Evolutionary conservation across 2,329 filamentous ascomycete species (phyloP), one percentile per base, ranked within the genome.

Genomic region (Talaromyces sp.): DNA sequence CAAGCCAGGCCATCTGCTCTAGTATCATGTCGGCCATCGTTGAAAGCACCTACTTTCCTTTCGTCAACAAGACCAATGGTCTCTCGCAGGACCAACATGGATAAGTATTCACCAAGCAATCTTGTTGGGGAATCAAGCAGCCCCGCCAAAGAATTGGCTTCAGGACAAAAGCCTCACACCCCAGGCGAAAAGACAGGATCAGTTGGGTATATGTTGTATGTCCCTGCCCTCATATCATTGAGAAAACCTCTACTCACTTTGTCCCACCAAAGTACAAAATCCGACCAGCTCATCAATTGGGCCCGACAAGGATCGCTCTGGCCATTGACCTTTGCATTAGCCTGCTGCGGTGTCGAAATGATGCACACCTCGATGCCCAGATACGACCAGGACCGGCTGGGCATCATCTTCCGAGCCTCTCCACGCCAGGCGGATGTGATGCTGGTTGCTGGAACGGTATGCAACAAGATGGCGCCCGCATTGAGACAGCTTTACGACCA

Each of bases 401-500:
- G 91, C 65, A 95, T 96, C 73, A 95, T 96, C 74, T 96, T 95
- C 84, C 88, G 91, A 68, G 91, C 90, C 61, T 93, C 90, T 14
- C 91, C 91, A 1, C 88, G 91, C 65, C 91, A 96, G 77, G 90
- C 90, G 63, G 91, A 96, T 76, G 89, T 96, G 66, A 95, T 96
- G 91, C 95, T 96, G 70, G 91, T 96, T 24, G 91, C 92, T 27
- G 92, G 92, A 62, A 96, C 92, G 31, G 84, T 96, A 64, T 96
- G 91, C 68, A 96, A 96, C 83, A 96, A 96, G 82, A 96, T 96
- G 92, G 91, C 91, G 0, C 91, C 92, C 2, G 92, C 92, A 35
- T 80, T 96, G 71, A 84, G 92, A 75, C 90, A 95, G 78, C 89
- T 96, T 64, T 96, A 96, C 80, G 92, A 96, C 76, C 92, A 96